These are phyloP conservation scores for Paramecium pentaurelia DNA, from an alignment of 73 alveolate genomes.

Conservation along the genomic window DNA sequence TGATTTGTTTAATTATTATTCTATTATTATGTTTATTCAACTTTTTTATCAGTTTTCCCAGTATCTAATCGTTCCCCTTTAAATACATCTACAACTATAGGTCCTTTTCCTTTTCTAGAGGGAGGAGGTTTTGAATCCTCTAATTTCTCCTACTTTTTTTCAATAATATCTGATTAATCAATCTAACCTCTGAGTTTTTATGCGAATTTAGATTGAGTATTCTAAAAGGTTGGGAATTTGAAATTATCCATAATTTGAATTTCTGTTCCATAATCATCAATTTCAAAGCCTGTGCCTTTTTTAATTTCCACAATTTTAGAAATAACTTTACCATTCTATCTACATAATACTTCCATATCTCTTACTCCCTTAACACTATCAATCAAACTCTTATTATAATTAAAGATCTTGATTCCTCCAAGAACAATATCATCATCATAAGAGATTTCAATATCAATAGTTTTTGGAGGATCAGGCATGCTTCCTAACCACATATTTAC, in stretches of 20 bases:
- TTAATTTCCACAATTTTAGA: constrained; percentile 64
- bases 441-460: constrained; percentile 69
- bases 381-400: constrained; percentile 76
- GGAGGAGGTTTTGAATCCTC: constrained; percentile 48
- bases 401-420: constrained; percentile 76
- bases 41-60: background rate
- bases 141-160: background rate
- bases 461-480: constrained; percentile 76
- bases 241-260: constrained; percentile 48
- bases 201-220: background rate
- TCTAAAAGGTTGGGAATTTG: constrained; percentile 28
- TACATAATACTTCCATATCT: constrained; percentile 67
- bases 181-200: background rate
- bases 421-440: constrained; percentile 49
- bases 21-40: background rate
- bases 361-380: constrained; percentile 81
- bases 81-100: constrained; percentile 1
- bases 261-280: constrained; percentile 71
- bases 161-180: constrained; percentile 32
- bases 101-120: constrained; percentile 32
- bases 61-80: constrained; percentile 27
- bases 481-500: constrained; percentile 82
- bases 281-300: constrained; percentile 72
- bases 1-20: background rate
- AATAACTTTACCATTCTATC: background rate